Evolutionary conservation across 345 rosid species (phyloP).

Genomic region (Microcos paniculata): DNA sequence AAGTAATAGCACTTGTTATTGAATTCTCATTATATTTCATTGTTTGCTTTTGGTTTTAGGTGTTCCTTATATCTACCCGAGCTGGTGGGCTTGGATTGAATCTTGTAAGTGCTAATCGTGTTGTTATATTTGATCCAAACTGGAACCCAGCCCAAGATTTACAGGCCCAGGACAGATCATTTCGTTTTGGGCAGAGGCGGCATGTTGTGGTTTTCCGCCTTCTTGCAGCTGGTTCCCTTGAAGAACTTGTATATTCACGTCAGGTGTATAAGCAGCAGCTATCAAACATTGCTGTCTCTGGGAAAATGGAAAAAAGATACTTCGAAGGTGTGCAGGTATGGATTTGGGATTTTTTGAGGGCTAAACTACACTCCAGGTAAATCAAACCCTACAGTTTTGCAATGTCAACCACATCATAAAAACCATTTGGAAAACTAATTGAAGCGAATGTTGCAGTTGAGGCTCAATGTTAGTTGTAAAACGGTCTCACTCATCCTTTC

Average conservation of each 20-base stretch:
- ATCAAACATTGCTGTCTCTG: slow-evolving; percentile 91
- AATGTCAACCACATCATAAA: background rate
- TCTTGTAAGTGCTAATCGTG: slow-evolving; percentile 95
- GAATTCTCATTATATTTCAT: background rate
- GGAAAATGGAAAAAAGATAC: slow-evolving; percentile 90
- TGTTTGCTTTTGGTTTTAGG: slow-evolving; percentile 39
- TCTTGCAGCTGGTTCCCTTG: slow-evolving; percentile 96
- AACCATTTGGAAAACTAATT: background rate
- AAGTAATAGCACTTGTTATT: background rate
- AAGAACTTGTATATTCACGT: slow-evolving; percentile 84
- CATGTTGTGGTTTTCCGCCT: slow-evolving; percentile 93
- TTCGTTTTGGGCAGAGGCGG: slow-evolving; percentile 92
- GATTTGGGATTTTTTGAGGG: background rate
- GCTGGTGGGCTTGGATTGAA: slow-evolving; percentile 99
- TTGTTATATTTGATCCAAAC: slow-evolving; percentile 92
- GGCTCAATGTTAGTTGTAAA: background rate
- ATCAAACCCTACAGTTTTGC: background rate
- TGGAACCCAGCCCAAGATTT: slow-evolving; percentile 98
- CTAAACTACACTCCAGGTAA: background rate
- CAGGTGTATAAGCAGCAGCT: slow-evolving; percentile 96
- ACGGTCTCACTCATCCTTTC: background rate
- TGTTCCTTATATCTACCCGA: slow-evolving; percentile 94
- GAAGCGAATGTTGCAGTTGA: background rate
- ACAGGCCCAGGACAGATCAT: slow-evolving; percentile 94
- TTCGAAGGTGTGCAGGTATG: slow-evolving; percentile 97